Evolutionary conservation across 1,284 basidiomycete genomes (phyloP).

Genomic region (Rhodotorula sp.): DNA sequence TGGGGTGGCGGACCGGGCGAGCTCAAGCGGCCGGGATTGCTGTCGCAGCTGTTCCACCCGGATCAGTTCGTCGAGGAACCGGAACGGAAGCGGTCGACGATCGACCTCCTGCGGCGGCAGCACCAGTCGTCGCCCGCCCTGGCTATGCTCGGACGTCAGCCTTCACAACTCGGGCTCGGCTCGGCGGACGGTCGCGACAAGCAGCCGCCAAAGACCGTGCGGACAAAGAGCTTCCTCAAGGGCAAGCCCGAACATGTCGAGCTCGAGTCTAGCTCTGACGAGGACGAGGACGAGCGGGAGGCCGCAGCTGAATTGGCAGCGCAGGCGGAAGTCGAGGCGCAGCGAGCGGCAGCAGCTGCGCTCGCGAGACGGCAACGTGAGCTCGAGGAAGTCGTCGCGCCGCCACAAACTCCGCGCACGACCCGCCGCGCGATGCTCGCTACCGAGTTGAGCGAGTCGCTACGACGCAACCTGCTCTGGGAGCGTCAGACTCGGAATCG

Average conservation of each 20-base stretch:
- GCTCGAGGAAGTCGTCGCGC: conserved; percentile 55
- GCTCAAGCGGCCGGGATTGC: conserved; percentile 33
- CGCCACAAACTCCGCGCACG: conserved; percentile 77
- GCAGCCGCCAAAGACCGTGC: conserved; percentile 32
- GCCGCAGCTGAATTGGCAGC: conserved; percentile 9
- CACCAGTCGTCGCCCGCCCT: conserved; percentile 44
- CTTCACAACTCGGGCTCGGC: conserved; percentile 54
- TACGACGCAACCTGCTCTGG: conserved; percentile 79
- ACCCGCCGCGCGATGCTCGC: conserved; percentile 78
- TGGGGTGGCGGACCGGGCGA: conserved; percentile 25
- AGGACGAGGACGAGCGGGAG: conserved; percentile 55
- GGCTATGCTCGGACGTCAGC: conserved; percentile 51
- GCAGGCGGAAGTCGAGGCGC: conserved; percentile 2
- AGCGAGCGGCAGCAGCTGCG: conserved; percentile 18
- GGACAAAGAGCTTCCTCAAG: conserved; percentile 34
- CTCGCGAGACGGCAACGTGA: conserved; percentile 25
- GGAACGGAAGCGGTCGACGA: conserved; percentile 1
- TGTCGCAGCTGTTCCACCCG: conserved; percentile 42
- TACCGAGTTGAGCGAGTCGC: conserved; percentile 78
- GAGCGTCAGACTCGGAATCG: conserved; percentile 56
- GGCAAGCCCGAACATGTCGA: conserved; percentile 66
- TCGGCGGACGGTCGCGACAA: conserved; percentile 59
- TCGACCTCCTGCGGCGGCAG: conserved; percentile 14
- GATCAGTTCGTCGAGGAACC: conserved; percentile 31
- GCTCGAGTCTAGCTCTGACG: conserved; percentile 66